phyloP scores from a whole-genome alignment of 2,329 filamentous ascomycete species.

The Monosporascus sp. region DNA sequence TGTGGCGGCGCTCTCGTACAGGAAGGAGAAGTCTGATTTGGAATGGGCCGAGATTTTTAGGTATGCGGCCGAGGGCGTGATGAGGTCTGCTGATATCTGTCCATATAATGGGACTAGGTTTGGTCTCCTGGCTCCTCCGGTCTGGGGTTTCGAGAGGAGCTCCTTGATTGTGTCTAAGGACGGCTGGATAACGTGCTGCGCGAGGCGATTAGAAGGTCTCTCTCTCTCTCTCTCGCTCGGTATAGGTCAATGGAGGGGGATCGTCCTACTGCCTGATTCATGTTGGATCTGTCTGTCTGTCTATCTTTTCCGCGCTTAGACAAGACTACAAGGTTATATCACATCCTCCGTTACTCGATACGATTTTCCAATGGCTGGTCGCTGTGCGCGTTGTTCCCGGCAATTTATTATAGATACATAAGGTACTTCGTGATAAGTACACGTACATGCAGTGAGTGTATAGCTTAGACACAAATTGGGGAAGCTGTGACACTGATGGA shows the following conservation, averaged over 20 bases:
- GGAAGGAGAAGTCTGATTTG: constrained; percentile 75
- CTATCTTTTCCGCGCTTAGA: neutral
- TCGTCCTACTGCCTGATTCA: constrained; percentile 20
- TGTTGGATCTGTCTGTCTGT: constrained; percentile 8
- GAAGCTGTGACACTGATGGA: too few species aligned
- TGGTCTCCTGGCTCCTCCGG: constrained; percentile 33
- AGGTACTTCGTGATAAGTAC: too few species aligned
- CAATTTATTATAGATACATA: too few species aligned
- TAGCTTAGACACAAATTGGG: too few species aligned
- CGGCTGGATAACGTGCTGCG: constrained; percentile 36
- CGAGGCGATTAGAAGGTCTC: neutral
- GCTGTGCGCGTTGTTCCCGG: too few species aligned
- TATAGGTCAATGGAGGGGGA: neutral
- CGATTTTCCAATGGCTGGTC: too few species aligned
- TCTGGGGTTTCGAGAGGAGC: constrained; percentile 32
- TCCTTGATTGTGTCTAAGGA: constrained; percentile 41
- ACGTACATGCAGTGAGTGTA: too few species aligned
- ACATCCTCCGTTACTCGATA: too few species aligned
- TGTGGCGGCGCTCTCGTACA: constrained; percentile 92
- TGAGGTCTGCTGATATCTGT: constrained; percentile 83
- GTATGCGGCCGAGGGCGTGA: constrained; percentile 93
- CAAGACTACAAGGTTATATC: too few species aligned
- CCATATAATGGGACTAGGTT: constrained; percentile 80
- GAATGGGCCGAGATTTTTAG: constrained; percentile 79
- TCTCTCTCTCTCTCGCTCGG: too few species aligned